Conservation (phyloP, 495 filamentous ascomycete genomes). For the Acidomyces sp. region DNA sequence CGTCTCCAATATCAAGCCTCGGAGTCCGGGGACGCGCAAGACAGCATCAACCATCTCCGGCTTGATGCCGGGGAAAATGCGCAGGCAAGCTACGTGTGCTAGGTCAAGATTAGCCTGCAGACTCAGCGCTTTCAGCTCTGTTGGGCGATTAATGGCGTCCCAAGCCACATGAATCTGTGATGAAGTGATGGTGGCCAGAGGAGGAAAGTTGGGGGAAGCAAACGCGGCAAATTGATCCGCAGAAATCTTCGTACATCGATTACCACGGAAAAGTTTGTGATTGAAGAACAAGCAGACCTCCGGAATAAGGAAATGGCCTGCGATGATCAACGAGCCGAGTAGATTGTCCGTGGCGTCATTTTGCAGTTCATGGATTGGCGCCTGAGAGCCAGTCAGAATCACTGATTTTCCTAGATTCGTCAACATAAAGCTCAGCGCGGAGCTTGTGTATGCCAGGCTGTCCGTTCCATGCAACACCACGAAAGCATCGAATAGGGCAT, state of each 20-base stretch:
- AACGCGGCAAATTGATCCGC: constrained; percentile 81
- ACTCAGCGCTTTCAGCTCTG: constrained; percentile 20
- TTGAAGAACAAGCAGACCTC: constrained; percentile 96
- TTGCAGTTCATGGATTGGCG: constrained; percentile 82
- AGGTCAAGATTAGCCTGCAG: constrained; percentile 73
- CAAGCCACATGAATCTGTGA: constrained; percentile 75
- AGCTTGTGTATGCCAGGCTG: constrained; percentile 81
- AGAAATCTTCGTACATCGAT: constrained; percentile 79
- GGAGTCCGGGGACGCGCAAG: constrained; percentile 59
- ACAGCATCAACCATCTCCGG: constrained; percentile 91
- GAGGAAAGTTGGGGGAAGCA: constrained; percentile 66
- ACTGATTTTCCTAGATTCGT: constrained; percentile 84
- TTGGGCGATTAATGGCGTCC: constrained; percentile 65
- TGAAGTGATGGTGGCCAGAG: constrained; percentile 67
- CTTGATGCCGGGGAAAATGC: constrained; percentile 91
- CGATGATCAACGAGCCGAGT: constrained; percentile 81
- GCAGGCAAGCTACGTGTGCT: constrained; percentile 77
- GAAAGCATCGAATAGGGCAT: constrained; percentile 84
- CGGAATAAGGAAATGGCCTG: constrained; percentile 90
- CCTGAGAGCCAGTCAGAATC: constrained; percentile 81
- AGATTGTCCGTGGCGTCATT: constrained; percentile 95
- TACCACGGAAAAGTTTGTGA: constrained; percentile 82
- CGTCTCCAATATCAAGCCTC: constrained; percentile 81
- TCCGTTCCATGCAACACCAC: constrained; percentile 96
- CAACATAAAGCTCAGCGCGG: constrained; percentile 89